Evolutionary conservation across 2,329 filamentous ascomycete genomes (phyloP).

Genomic region (Xylaria multiplex): DNA sequence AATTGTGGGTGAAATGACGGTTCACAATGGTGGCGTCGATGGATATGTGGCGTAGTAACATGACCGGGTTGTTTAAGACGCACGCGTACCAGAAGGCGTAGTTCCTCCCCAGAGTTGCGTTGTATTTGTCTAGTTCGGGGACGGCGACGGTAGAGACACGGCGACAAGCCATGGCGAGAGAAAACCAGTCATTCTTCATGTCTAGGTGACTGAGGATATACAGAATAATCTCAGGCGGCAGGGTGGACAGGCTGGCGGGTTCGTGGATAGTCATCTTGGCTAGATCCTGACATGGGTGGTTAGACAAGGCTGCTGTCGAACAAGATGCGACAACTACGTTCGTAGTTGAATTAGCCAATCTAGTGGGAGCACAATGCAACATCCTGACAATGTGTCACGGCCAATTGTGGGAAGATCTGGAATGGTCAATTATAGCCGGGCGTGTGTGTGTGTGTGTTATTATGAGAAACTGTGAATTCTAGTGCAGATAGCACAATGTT

Average conservation of each 20-base stretch:
- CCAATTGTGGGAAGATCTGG: neutral
- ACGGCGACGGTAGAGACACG: constrained; percentile 1
- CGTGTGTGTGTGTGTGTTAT: neutral
- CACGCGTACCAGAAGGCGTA: constrained; percentile 30
- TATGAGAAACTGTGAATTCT: neutral
- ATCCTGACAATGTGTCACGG: neutral
- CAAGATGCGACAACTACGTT: neutral
- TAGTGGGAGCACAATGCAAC: neutral
- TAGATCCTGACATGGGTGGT: neutral
- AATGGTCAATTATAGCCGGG: neutral
- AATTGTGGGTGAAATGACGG: constrained; percentile 6
- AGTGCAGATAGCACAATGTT: too few relatives aligned
- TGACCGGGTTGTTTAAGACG: neutral
- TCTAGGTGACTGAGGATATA: constrained; percentile 13
- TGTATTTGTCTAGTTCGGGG: constrained; percentile 23
- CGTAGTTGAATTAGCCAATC: neutral
- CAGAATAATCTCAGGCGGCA: constrained; percentile 26
- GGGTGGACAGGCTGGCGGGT: neutral
- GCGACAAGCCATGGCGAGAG: constrained; percentile 22
- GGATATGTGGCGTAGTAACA: constrained; percentile 19
- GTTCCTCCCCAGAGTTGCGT: neutral
- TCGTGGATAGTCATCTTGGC: neutral
- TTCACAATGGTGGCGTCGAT: constrained; percentile 18
- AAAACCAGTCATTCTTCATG: constrained; percentile 21
- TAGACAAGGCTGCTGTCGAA: neutral